Base-by-base conservation (phyloP, 192 early-diverging fungal genomes). In the Backusella liffmaniae region DNA sequence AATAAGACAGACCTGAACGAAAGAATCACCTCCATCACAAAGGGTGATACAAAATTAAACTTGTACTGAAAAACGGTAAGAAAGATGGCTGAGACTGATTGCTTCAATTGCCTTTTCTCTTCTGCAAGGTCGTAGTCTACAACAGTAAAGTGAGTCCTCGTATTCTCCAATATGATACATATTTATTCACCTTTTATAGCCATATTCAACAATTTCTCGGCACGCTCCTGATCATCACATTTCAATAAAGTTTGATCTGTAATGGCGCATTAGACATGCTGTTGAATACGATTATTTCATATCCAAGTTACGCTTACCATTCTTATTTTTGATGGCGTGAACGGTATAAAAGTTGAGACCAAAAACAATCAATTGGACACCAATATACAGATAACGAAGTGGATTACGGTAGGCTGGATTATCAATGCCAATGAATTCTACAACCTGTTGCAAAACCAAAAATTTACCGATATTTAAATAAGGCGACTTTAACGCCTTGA, bases 51-150 rank as follows among this genome's bases (percentile, higher is more conserved):
- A 32, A 32, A 32, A 32, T 32, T 32, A 32, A 32, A 32, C 2
- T 32, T 32, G 32, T 32, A 32, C 32, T 32, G 32, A 3, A 32
- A 32, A 32, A 32, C 32, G 32, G 32, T 3, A 32, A 32, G 32
- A 32, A 3, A 3, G 32, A 32, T 32, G 32, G 32, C 32, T 3
- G 3, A 32, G 32, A 0, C 67, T 7, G 91, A 87, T 72, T 92
- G 90, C 73, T 92, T 95, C 72, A 93, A 77, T 23, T 86, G 73
- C 81, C 93, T 92, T 66, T 88, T 84, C 42, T 90, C 77, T 77
- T 94, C 90, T 10, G 75, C 79, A 34, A 91, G 77, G 81, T 98
- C 97, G 82, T 97, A 94, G 35, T 95, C 93, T 74, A 81, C 34
- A 49, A 65, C 16, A 75, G 77, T 85, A 79, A 76, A 26, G 76